Conservation (phyloP, 129 eudicot species). For the Apium graveolens region DNA sequence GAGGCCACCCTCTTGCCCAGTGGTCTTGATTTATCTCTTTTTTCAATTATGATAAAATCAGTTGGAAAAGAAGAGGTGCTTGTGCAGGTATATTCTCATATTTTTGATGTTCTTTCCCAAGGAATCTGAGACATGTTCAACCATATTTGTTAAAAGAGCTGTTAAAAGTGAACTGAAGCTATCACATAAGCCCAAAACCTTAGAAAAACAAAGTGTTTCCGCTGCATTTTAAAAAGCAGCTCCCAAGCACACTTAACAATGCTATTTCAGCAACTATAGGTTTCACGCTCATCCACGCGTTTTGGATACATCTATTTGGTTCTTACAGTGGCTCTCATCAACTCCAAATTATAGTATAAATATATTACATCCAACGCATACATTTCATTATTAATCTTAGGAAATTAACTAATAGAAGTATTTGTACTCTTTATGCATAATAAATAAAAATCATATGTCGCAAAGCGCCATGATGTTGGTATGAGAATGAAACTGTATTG, state of each 20-base stretch:
- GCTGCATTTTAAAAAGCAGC: background rate
- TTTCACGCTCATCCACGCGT: background rate
- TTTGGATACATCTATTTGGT: background rate
- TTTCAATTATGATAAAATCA: constrained; percentile 67
- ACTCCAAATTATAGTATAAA: background rate
- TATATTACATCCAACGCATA: too few relatives aligned
- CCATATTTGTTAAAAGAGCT: background rate
- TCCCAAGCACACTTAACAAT: background rate
- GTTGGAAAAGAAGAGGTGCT: constrained; percentile 66
- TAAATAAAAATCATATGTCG: background rate
- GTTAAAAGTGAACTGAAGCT: background rate
- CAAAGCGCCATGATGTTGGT: background rate
- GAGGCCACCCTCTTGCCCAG: constrained; percentile 86
- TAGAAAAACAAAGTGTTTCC: background rate
- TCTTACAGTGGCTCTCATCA: background rate
- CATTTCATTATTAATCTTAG: too few relatives aligned
- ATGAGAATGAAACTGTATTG: too few relatives aligned
- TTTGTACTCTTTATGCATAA: background rate
- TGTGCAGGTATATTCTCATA: constrained; percentile 63
- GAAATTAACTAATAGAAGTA: too few relatives aligned
- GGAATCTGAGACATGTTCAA: background rate
- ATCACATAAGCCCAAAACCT: background rate
- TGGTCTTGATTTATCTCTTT: constrained; percentile 78
- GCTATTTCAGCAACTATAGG: background rate
- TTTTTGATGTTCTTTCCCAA: background rate